Conservation (phyloP, 768 basidiomycete genomes). For the Tricholoma hemisulphureum region DNA sequence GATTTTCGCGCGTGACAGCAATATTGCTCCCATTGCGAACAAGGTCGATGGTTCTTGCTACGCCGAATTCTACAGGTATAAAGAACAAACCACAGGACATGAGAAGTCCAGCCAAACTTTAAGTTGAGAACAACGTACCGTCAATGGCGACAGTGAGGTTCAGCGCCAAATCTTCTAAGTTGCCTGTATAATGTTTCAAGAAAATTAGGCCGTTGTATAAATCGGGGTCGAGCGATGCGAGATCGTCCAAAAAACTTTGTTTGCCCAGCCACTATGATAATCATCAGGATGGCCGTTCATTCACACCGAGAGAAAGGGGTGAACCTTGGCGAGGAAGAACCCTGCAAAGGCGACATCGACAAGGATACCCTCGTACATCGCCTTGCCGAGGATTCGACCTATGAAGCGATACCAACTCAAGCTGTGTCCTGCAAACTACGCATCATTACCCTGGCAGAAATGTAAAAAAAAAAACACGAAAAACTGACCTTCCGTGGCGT, state of each 20-base stretch:
- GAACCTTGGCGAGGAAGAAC: conserved; percentile 88
- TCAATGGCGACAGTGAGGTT: conserved; percentile 89
- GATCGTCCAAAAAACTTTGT: conserved; percentile 90
- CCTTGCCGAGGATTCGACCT: conserved; percentile 92
- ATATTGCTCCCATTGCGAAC: conserved; percentile 80
- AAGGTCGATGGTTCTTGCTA: conserved; percentile 72
- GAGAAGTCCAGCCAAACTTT: no score
- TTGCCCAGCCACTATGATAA: conserved; percentile 77
- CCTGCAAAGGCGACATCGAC: conserved; percentile 93
- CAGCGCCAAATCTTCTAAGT: conserved; percentile 83
- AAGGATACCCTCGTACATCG: conserved; percentile 93
- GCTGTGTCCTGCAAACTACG: conserved; percentile 60
- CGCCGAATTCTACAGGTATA: conserved; percentile 67
- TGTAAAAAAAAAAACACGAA: neutral
- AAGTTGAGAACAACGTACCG: conserved; percentile 52
- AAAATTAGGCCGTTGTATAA: conserved; percentile 90
- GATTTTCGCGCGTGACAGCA: conserved; percentile 84
- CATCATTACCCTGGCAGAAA: neutral
- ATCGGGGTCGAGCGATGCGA: conserved; percentile 87
- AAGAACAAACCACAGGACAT: no score
- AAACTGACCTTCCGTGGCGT: conserved; percentile 79
- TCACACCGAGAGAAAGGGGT: conserved; percentile 5
- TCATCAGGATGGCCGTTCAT: neutral
- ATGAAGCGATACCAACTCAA: conserved; percentile 92
- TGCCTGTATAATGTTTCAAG: conserved; percentile 86